These are phyloP conservation scores for Triticum urartu DNA, from an alignment of 176 grass and related monocot species.

Conservation along the genomic window DNA sequence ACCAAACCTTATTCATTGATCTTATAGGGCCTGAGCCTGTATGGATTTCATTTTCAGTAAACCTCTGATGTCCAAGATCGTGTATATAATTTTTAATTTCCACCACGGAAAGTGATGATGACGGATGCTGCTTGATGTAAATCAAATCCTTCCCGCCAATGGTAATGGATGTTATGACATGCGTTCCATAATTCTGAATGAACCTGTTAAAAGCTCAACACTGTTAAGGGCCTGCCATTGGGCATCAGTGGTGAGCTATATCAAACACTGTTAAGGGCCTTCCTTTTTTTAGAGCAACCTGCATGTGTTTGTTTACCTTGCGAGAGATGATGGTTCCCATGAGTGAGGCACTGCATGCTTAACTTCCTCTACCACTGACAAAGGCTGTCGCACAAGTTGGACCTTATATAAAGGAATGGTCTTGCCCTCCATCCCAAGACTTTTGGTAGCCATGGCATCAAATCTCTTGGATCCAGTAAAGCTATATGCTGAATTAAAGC, in stretches of 20 bases:
- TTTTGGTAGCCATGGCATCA: constrained; percentile 55
- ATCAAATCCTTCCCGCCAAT: constrained; percentile 67
- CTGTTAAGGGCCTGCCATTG: background rate
- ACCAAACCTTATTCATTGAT: constrained; percentile 49
- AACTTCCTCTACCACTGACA: constrained; percentile 46
- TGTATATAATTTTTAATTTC: constrained; percentile 69
- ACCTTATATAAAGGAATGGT: constrained; percentile 48
- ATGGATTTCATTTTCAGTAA: constrained; percentile 47
- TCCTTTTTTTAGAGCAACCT: background rate
- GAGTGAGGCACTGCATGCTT: constrained; percentile 41
- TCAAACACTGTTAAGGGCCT: background rate
- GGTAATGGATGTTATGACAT: constrained; percentile 59
- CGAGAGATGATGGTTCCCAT: constrained; percentile 61
- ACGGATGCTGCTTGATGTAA: constrained; percentile 62
- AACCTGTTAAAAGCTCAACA: constrained; percentile 48
- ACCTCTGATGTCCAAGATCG: constrained; percentile 59
- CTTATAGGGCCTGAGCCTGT: constrained; percentile 50
- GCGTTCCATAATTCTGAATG: constrained; percentile 75
- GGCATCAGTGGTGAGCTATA: too few relatives aligned
- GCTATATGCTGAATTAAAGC: constrained; percentile 57
- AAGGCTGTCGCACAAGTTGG: constrained; percentile 28
- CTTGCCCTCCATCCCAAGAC: constrained; percentile 51
- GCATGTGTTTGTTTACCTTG: constrained; percentile 42
- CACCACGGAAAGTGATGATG: constrained; percentile 41
- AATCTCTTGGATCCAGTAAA: constrained; percentile 63